Percentiles rank a stretch among this genome's conserved stretches.
Conservation (phyloP, 202 grass and related monocot genomes). For the Miscanthus sacchariflorus region DNA sequence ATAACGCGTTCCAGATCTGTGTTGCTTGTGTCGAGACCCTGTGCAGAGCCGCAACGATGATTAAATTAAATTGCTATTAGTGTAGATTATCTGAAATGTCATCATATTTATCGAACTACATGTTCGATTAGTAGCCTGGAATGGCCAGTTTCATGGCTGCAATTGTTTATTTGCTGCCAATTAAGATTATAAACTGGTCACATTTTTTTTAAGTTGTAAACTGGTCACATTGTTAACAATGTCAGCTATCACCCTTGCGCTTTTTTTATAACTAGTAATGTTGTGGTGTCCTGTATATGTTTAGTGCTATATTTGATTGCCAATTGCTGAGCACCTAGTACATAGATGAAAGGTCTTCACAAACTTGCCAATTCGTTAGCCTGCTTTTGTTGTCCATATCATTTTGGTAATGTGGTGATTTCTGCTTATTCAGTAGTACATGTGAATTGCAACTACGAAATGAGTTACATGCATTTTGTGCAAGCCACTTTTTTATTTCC, state of each 20-base stretch:
- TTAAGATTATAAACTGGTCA: neutral
- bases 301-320: neutral
- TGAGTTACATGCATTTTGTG: no score
- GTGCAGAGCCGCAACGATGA: no score
- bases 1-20: neutral
- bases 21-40: neutral
- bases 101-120: neutral
- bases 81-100: neutral
- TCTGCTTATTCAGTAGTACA: neutral
- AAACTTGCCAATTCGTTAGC: neutral
- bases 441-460: neutral
- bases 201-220: no score
- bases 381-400: neutral
- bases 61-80: neutral
- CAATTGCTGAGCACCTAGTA: neutral
- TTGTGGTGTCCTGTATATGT: neutral
- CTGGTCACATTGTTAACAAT: no score
- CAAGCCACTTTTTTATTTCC: neutral
- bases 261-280: neutral
- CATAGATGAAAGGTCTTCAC: neutral
- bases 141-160: no score
- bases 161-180: no score
- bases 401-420: neutral
- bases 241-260: no score
- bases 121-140: neutral